Evolutionary conservation across 2,329 filamentous ascomycete genomes (phyloP).

Genomic region (Fusarium odoratissimum): DNA sequence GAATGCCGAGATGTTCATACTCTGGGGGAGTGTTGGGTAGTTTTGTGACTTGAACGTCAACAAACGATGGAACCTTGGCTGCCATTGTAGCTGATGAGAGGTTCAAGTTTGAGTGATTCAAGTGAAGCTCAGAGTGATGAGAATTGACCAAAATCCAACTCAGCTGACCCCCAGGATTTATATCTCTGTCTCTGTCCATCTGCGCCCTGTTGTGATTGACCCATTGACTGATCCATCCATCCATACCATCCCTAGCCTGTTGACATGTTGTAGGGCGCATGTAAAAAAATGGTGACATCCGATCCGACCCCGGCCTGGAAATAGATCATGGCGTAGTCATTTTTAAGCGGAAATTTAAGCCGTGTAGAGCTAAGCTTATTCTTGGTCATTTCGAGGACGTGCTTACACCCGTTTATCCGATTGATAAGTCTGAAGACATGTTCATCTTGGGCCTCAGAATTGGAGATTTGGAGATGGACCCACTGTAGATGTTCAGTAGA

Average conservation of each 20-base stretch:
- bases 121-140: background rate
- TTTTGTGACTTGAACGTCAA: slow-evolving; percentile 26
- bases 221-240: slow-evolving; percentile 34
- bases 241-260: slow-evolving; percentile 13
- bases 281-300: slow-evolving; percentile 9
- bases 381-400: background rate
- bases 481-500: slow-evolving; percentile 21
- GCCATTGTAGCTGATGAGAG: slow-evolving; percentile 12
- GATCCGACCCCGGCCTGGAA: slow-evolving; percentile 21
- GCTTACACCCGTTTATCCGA: slow-evolving; percentile 13
- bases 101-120: background rate
- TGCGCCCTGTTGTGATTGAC: slow-evolving; percentile 36
- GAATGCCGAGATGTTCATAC: slow-evolving; percentile 34
- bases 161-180: slow-evolving; percentile 5
- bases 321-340: slow-evolving; percentile 1
- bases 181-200: background rate
- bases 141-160: background rate
- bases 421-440: background rate
- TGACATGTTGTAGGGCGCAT: slow-evolving; percentile 38
- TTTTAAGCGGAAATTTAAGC: background rate
- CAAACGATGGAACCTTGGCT: slow-evolving; percentile 13
- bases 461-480: slow-evolving; percentile 11
- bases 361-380: background rate
- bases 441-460: slow-evolving; percentile 1
- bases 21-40: slow-evolving; percentile 24